Conservation (phyloP, 306 rosid genomes). For the Macrotyloma uniflorum region DNA sequence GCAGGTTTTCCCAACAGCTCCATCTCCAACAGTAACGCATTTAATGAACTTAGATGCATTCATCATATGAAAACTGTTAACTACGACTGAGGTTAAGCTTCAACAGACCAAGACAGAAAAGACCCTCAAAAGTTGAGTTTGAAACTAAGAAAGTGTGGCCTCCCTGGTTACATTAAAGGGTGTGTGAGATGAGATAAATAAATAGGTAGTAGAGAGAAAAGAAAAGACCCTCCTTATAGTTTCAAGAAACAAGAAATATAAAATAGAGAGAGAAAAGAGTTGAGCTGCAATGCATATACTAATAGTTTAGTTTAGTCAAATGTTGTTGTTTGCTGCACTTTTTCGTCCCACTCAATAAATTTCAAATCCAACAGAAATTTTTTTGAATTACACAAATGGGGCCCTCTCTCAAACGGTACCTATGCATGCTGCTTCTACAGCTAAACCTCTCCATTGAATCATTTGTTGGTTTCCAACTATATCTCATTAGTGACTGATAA, state of each 20-base stretch:
- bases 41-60: constrained; percentile 97
- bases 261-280: not conserved
- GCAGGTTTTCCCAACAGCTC: constrained; percentile 99
- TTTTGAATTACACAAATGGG: constrained; percentile 65
- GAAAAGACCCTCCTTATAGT: constrained; percentile 25
- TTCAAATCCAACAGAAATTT: constrained; percentile 58
- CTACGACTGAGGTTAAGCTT: constrained; percentile 13
- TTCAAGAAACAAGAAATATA: constrained; percentile 46
- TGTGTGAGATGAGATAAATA: constrained; percentile 20
- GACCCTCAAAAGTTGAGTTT: constrained; percentile 29
- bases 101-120: not conserved
- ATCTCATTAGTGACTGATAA: not conserved
- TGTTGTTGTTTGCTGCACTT: constrained; percentile 35
- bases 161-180: constrained; percentile 37
- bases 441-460: not conserved
- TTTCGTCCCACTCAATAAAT: constrained; percentile 59
- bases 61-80: constrained; percentile 50
- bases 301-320: constrained; percentile 41
- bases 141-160: constrained; percentile 24
- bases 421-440: not conserved
- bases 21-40: constrained; percentile 99
- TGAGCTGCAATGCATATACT: constrained; percentile 12
- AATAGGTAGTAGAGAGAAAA: not conserved
- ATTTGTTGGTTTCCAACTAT: constrained; percentile 50
- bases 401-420: constrained; percentile 67